These are phyloP conservation scores for Cyanidiococcus yangmingshanensis DNA, from an alignment of 23 red algal species.

Conservation along the genomic window DNA sequence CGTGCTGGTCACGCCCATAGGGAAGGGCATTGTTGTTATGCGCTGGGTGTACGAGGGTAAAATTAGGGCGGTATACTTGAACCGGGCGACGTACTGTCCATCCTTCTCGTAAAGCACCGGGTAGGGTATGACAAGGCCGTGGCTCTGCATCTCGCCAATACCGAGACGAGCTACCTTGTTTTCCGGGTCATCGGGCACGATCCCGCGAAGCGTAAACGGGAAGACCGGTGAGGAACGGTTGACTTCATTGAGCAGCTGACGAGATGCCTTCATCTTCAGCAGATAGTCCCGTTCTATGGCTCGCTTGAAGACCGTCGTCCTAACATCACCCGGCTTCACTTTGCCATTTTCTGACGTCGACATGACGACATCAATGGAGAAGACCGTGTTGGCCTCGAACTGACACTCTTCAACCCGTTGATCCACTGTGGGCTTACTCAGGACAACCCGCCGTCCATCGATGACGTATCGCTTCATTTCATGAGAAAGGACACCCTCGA, in stretches of 20 bases:
- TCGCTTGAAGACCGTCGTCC: slow-evolving; percentile 77
- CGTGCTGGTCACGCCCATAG: background rate
- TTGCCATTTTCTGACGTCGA: slow-evolving; percentile 84
- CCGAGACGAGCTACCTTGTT: slow-evolving; percentile 57
- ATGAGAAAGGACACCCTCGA: slow-evolving; percentile 89
- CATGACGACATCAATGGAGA: slow-evolving; percentile 87
- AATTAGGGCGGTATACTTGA: slow-evolving; percentile 73
- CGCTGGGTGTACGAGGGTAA: slow-evolving; percentile 62
- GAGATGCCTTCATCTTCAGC: slow-evolving; percentile 86
- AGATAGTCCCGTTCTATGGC: slow-evolving; percentile 82
- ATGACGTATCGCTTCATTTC: slow-evolving; percentile 88
- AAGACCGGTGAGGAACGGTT: slow-evolving; percentile 64
- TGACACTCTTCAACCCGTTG: slow-evolving; percentile 52
- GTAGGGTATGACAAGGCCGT: slow-evolving; percentile 77
- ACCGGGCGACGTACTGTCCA: slow-evolving; percentile 53
- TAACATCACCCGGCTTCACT: slow-evolving; percentile 42
- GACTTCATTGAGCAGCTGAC: slow-evolving; percentile 68
- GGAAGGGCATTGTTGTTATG: slow-evolving; percentile 42
- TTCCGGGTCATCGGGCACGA: slow-evolving; percentile 50
- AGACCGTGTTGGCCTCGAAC: slow-evolving; percentile 86
- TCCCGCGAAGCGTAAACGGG: slow-evolving; percentile 69
- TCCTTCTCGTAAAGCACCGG: slow-evolving; percentile 99
- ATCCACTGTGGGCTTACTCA: slow-evolving; percentile 73
- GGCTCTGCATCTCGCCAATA: slow-evolving; percentile 78
- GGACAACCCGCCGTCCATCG: slow-evolving; percentile 74